A percentile compares a stretch with the other conserved stretches of the same genome.
Evolutionary conservation across 78 protist species (phyloP).

Genomic region (Dictyostelium capitatum): DNA sequence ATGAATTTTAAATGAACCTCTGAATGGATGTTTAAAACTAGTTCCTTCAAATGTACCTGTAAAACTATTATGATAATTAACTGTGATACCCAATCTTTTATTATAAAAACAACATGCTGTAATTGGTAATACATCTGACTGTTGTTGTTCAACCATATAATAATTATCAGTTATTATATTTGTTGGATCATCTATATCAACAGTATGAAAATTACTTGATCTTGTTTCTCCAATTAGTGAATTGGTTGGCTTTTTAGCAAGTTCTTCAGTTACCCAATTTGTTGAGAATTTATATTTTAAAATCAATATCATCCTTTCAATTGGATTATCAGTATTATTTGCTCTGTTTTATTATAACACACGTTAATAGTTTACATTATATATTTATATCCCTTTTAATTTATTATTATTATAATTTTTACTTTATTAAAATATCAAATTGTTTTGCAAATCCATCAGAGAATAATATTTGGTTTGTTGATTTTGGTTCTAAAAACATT

Average conservation of each 20-base stretch:
- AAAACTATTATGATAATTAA: not conserved
- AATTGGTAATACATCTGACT: not conserved
- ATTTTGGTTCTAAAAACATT: not conserved
- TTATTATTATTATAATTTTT: no score
- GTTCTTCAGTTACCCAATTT: not conserved
- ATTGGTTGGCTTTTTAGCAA: not conserved
- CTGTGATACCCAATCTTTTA: not conserved
- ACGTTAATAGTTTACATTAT: no score
- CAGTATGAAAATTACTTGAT: not conserved
- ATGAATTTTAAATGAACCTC: not conserved
- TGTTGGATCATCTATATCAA: not conserved
- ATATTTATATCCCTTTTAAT: not conserved
- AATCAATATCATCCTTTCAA: not conserved
- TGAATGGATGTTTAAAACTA: not conserved
- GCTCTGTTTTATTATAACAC: not conserved
- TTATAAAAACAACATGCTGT: not conserved
- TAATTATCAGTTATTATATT: not conserved
- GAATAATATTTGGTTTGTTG: not conserved
- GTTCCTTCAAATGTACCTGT: not conserved
- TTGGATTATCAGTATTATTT: not conserved
- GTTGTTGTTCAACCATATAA: not conserved
- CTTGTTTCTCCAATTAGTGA: not conserved
- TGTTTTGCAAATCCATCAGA: not conserved
- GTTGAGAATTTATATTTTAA: not conserved
- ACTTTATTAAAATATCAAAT: slow-evolving; percentile 9